phyloP scores from a whole-genome alignment of 2,329 filamentous ascomycete species.

The Claviceps maximensis region DNA sequence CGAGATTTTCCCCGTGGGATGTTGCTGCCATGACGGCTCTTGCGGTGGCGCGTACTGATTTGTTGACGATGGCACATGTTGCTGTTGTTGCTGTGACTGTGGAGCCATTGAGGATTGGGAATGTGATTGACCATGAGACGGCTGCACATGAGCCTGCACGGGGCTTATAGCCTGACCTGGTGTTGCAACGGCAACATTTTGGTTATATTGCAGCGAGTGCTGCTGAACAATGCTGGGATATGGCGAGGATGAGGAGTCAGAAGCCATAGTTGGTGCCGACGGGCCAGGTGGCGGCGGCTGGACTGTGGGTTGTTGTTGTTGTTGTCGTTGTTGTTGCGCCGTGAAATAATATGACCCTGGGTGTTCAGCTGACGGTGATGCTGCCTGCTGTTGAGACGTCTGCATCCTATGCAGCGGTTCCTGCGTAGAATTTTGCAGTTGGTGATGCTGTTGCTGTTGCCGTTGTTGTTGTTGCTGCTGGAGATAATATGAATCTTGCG shows the following conservation, averaged over 20 bases:
- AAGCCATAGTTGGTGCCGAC: slow-evolving; percentile 23
- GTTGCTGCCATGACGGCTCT: slow-evolving; percentile 20
- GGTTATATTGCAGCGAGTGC: slow-evolving; percentile 31
- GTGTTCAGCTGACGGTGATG: slow-evolving; percentile 30
- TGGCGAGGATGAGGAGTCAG: slow-evolving; percentile 33
- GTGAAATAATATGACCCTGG: slow-evolving; percentile 47
- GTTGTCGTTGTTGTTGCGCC: slow-evolving; percentile 19
- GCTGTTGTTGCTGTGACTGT: slow-evolving; percentile 13
- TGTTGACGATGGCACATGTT: slow-evolving; percentile 8
- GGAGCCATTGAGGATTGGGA: slow-evolving; percentile 16
- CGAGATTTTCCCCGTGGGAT: slow-evolving; percentile 15
- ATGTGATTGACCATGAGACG: slow-evolving; percentile 16
- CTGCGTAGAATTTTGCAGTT: slow-evolving; percentile 12
- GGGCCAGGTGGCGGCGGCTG: slow-evolving; percentile 22
- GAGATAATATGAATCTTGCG: slow-evolving; percentile 16
- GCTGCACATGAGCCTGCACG: slow-evolving; percentile 15
- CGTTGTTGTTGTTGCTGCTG: slow-evolving; percentile 15
- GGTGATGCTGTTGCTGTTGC: slow-evolving; percentile 13
- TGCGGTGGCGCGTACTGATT: slow-evolving; percentile 19
- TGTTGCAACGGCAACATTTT: slow-evolving; percentile 27
- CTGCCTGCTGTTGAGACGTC: slow-evolving; percentile 17
- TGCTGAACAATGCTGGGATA: slow-evolving; percentile 39
- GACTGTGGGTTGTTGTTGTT: slow-evolving; percentile 14
- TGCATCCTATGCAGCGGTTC: slow-evolving; percentile 17
- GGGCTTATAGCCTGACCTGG: slow-evolving; percentile 21